Evolutionary conservation across 495 filamentous ascomycete genomes (phyloP).

Genomic region (Neurospora sp.): DNA sequence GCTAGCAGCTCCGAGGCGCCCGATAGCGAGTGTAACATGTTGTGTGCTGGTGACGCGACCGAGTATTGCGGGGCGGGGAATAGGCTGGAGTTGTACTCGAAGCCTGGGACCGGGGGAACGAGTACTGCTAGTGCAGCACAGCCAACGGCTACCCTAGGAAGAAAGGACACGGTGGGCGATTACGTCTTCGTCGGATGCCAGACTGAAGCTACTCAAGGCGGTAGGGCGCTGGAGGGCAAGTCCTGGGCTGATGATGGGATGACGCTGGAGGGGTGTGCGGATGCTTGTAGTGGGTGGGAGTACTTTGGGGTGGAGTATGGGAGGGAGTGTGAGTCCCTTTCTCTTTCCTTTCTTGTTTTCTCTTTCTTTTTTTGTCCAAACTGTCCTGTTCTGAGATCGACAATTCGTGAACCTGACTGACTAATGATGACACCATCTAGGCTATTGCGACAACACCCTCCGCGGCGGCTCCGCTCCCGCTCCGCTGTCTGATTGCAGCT

Average conservation of each 20-base stretch:
- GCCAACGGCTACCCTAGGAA: constrained; percentile 24
- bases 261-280: constrained; percentile 34
- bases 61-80: constrained; percentile 38
- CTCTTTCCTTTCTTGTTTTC: background rate
- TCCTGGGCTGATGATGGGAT: constrained; percentile 21
- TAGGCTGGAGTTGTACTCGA: constrained; percentile 36
- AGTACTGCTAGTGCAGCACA: constrained; percentile 16
- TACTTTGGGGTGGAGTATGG: constrained; percentile 36
- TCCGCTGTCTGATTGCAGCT: constrained; percentile 26
- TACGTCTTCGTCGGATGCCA: constrained; percentile 34
- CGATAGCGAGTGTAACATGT: constrained; percentile 38
- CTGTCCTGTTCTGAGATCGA: background rate
- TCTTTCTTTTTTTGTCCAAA: background rate
- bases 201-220: constrained; percentile 25
- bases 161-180: constrained; percentile 25
- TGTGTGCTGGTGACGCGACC: constrained; percentile 34
- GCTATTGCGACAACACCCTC: constrained; percentile 30
- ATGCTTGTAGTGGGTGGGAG: constrained; percentile 25
- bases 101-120: constrained; percentile 23
- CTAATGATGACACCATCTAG: constrained; percentile 2
- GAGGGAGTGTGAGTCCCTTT: constrained; percentile 20
- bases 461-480: constrained; percentile 18
- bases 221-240: constrained; percentile 19
- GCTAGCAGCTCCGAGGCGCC: constrained; percentile 28
- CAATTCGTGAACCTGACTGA: background rate